Percentiles rank a stretch among this genome's conserved stretches.
These are phyloP conservation scores for Phytophthora nicotianae DNA, from an alignment of 352 stramenopile species.

Conservation along the genomic window DNA sequence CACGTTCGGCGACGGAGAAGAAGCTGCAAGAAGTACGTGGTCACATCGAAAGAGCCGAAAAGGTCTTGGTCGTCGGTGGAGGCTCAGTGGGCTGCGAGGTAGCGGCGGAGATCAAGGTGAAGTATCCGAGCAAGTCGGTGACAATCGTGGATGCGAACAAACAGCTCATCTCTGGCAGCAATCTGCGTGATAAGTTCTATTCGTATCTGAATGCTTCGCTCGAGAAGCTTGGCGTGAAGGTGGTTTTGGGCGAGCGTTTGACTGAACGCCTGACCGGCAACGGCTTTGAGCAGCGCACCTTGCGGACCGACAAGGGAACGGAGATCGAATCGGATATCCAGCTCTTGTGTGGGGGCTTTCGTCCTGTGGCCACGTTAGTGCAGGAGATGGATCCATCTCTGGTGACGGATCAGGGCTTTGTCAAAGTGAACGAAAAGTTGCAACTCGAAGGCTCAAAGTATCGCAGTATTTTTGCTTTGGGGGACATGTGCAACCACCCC, in stretches of 20 bases:
- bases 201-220: constrained; percentile 26
- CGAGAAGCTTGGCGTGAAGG: constrained; percentile 45
- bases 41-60: constrained; percentile 49
- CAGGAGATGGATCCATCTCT: constrained; percentile 52
- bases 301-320: constrained; percentile 57
- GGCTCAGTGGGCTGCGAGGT: constrained; percentile 68
- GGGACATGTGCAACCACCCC: constrained; percentile 57
- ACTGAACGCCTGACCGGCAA: constrained; percentile 45
- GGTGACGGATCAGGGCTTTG: constrained; percentile 37
- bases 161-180: constrained; percentile 41
- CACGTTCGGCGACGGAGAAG: constrained; percentile 29
- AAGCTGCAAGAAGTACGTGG: constrained; percentile 47
- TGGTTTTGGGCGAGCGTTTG: constrained; percentile 63
- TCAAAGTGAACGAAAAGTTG: constrained; percentile 55
- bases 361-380: constrained; percentile 36
- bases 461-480: constrained; percentile 56
- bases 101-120: constrained; percentile 58
- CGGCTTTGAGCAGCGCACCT: constrained; percentile 41
- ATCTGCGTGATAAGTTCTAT: constrained; percentile 61
- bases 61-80: constrained; percentile 60
- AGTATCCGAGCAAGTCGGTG: constrained; percentile 61
- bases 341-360: constrained; percentile 49
- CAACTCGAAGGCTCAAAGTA: constrained; percentile 55
- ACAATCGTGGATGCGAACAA: constrained; percentile 52
- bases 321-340: constrained; percentile 62